These are phyloP conservation scores for Conidiobolus incongruus DNA, from an alignment of 371 early-diverging fungal species.

Conservation along the genomic window DNA sequence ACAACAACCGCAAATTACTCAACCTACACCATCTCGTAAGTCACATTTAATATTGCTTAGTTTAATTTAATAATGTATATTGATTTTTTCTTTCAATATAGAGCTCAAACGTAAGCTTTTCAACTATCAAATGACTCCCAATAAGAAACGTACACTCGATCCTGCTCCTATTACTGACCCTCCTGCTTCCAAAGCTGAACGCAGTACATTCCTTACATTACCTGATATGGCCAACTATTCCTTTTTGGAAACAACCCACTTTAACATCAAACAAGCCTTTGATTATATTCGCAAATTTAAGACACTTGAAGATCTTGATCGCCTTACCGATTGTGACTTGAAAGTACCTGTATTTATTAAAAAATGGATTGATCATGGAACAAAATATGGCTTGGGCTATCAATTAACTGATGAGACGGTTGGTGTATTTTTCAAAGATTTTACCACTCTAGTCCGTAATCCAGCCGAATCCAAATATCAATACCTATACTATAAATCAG, in stretches of 20 bases:
- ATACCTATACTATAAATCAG: not conserved
- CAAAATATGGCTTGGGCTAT: conserved; percentile 71
- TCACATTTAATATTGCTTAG: not conserved
- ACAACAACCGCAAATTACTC: not conserved
- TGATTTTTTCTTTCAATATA: too few species aligned
- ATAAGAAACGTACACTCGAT: too few species aligned
- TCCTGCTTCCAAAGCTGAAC: too few species aligned
- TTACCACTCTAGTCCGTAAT: conserved; percentile 26
- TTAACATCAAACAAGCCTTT: not conserved
- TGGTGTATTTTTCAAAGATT: conserved; percentile 73
- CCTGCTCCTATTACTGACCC: too few species aligned
- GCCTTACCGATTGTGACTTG: too few species aligned
- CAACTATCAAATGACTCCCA: too few species aligned
- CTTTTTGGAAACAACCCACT: not conserved
- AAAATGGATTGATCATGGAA: conserved; percentile 57
- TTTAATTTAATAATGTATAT: too few species aligned
- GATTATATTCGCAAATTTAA: not conserved
- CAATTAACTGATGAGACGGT: conserved; percentile 45
- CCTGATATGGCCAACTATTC: too few species aligned
- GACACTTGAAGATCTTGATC: not conserved
- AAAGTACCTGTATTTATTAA: too few species aligned
- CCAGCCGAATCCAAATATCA: not conserved
- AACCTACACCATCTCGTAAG: not conserved
- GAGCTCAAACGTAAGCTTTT: too few species aligned
- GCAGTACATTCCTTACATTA: too few species aligned